Conservation (phyloP, 257 asterid species). For the Schizonepeta tenuifolia region DNA sequence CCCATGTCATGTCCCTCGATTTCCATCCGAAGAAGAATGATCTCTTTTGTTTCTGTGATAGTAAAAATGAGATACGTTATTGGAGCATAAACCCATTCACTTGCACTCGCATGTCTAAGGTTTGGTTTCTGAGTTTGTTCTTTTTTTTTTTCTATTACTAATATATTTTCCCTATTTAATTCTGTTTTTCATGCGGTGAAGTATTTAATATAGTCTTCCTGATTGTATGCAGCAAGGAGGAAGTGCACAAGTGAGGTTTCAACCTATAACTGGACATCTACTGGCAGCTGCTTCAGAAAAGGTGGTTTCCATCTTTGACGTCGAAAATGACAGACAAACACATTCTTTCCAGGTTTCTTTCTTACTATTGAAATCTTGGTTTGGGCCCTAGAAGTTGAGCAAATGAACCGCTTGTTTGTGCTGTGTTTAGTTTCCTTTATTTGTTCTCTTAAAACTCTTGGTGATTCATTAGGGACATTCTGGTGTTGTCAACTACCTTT, state of each 20-base stretch:
- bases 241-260: conserved; percentile 96
- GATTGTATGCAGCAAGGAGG: conserved; percentile 79
- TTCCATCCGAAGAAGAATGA: conserved; percentile 94
- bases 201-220: conserved; percentile 15
- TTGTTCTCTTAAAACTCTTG: conserved; percentile 23
- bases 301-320: conserved; percentile 82
- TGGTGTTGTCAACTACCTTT: conserved; percentile 79
- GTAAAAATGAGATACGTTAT: conserved; percentile 73
- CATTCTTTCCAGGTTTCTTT: conserved; percentile 80
- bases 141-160: neutral
- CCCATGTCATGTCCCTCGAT: conserved; percentile 87
- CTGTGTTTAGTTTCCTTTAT: neutral
- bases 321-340: conserved; percentile 88
- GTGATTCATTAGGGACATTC: conserved; percentile 71
- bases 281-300: conserved; percentile 97
- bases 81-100: conserved; percentile 73
- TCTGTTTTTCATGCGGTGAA: conserved; percentile 5
- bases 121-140: conserved; percentile 28
- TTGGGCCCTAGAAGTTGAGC: neutral
- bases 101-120: conserved; percentile 80
- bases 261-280: conserved; percentile 77
- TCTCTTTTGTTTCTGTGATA: conserved; percentile 91
- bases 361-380: conserved; percentile 20
- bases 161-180: neutral
- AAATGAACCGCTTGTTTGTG: conserved; percentile 6